These are phyloP conservation scores for Ceratocystis cubensis DNA, from an alignment of 2,329 filamentous ascomycete species.

Conservation along the genomic window DNA sequence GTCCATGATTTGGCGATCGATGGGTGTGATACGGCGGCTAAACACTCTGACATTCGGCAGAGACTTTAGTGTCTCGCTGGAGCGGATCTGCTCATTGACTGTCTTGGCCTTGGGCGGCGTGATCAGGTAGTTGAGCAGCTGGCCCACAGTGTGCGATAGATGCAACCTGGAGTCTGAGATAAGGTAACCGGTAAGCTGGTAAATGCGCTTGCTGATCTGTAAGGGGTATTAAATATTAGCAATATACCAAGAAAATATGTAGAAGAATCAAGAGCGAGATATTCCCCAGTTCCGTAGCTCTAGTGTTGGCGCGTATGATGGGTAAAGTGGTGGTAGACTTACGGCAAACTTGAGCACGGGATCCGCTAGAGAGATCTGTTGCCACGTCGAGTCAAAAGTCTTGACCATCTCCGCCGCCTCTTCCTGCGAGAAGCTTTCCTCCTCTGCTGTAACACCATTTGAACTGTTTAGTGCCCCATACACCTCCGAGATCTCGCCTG, in stretches of 20 bases:
- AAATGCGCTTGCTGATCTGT: constrained; percentile 68
- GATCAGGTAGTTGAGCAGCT: constrained; percentile 42
- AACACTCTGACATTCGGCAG: constrained; percentile 61
- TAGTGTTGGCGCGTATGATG: background rate
- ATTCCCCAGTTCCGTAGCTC: background rate
- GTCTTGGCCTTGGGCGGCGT: constrained; percentile 46
- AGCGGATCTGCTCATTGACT: constrained; percentile 48
- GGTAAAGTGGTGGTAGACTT: constrained; percentile 29
- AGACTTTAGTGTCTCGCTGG: constrained; percentile 34
- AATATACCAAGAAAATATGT: background rate
- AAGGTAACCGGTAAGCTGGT: constrained; percentile 66
- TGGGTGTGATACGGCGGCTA: constrained; percentile 50
- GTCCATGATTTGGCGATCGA: constrained; percentile 57
- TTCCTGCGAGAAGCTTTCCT: constrained; percentile 23
- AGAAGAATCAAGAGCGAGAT: background rate
- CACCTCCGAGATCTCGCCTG: constrained; percentile 30
- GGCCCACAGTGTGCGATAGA: constrained; percentile 40
- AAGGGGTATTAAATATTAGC: constrained; percentile 19
- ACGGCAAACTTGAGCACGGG: constrained; percentile 59
- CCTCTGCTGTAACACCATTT: constrained; percentile 25
- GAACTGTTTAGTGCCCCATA: constrained; percentile 27
- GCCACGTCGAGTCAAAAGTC: constrained; percentile 45
- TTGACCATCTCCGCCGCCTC: constrained; percentile 34
- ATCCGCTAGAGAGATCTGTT: constrained; percentile 44
- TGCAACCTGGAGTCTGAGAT: constrained; percentile 59